Conservation (phyloP, 495 filamentous ascomycete genomes). For the Annulohypoxylon maeteangense region DNA sequence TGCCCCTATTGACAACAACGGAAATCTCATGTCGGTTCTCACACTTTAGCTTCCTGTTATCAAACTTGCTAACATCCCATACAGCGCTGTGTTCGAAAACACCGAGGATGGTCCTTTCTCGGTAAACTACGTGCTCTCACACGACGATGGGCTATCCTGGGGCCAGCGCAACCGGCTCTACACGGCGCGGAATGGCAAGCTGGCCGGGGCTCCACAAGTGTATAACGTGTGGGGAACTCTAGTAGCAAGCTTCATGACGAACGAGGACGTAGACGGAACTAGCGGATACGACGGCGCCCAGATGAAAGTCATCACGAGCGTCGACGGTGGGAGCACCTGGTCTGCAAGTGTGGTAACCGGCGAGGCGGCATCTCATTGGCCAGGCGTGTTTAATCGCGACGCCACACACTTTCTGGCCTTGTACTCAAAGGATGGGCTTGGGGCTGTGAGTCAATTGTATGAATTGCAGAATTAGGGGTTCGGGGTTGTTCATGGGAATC, state of each 20-base stretch:
- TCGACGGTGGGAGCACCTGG: constrained; percentile 54
- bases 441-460: constrained; percentile 28
- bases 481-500: neutral
- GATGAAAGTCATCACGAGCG: constrained; percentile 53
- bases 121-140: constrained; percentile 61
- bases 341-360: constrained; percentile 50
- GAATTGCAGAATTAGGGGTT: constrained; percentile 17
- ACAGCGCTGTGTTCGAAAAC: constrained; percentile 65
- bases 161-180: constrained; percentile 63
- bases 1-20: constrained; percentile 51
- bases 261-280: constrained; percentile 59
- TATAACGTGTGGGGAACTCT: constrained; percentile 66
- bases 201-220: constrained; percentile 64
- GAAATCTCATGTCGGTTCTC: constrained; percentile 48
- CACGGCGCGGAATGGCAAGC: constrained; percentile 51
- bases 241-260: constrained; percentile 70
- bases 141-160: constrained; percentile 68
- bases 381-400: constrained; percentile 51
- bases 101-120: constrained; percentile 58
- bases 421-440: constrained; percentile 28
- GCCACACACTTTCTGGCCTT: constrained; percentile 26
- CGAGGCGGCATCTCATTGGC: constrained; percentile 51
- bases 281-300: constrained; percentile 44
- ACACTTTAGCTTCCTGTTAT: neutral
- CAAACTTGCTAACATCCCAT: neutral